Evolutionary conservation across 78 protist species (phyloP).

Genomic region (Dictyostelium firmibasis): DNA sequence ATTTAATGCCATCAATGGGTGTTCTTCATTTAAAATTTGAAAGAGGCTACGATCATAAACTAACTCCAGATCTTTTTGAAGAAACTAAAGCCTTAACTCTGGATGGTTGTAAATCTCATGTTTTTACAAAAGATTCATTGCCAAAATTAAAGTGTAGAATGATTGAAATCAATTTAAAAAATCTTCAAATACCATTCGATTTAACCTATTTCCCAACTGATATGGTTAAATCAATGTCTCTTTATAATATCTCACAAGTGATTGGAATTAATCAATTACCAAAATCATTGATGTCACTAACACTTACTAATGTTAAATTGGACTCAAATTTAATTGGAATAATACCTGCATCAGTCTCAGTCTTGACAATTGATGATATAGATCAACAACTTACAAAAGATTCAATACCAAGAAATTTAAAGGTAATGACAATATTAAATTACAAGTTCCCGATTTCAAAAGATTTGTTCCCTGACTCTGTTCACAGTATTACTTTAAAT

Average conservation of each 20-base stretch:
- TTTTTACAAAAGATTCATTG: not conserved
- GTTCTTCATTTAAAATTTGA: not conserved
- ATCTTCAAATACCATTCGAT: not conserved
- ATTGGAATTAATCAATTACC: not conserved
- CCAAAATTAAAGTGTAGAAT: not conserved
- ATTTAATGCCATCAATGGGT: not conserved
- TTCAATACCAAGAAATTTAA: not conserved
- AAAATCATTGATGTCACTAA: not conserved
- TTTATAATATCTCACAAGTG: not conserved
- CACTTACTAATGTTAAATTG: not conserved
- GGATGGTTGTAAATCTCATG: not conserved
- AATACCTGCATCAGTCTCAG: not conserved
- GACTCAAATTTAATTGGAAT: not conserved
- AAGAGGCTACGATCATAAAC: not conserved
- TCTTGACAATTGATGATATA: not conserved
- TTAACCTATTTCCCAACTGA: not conserved
- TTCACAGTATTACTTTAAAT: not conserved
- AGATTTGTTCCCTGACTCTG: not conserved
- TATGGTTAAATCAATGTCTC: not conserved
- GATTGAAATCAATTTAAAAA: not conserved
- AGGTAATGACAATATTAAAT: not conserved
- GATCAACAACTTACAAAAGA: not conserved
- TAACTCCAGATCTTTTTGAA: not conserved
- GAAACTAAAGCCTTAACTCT: not conserved
- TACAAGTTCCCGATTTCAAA: not conserved